phyloP scores from a whole-genome alignment of 257 asterid genomes.

The Solanum tarijense region DNA sequence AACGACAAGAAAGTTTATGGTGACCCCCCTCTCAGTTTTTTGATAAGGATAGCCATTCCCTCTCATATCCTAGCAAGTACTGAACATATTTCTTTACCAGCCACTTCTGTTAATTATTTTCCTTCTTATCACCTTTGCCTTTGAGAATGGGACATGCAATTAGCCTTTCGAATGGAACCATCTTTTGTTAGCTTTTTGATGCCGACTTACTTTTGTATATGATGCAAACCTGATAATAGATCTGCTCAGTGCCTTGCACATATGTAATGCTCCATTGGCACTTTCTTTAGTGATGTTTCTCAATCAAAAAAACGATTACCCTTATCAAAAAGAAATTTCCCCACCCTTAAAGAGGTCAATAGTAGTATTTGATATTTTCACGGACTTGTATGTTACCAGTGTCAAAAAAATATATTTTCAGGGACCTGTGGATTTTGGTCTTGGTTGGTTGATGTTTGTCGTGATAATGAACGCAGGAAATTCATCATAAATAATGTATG shows the following conservation, averaged over 20 bases:
- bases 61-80: neutral
- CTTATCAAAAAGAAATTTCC: neutral
- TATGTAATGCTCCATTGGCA: neutral
- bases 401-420: neutral
- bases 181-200: neutral
- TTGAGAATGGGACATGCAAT: neutral
- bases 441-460: neutral
- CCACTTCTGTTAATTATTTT: neutral
- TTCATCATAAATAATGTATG: neutral
- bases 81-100: neutral
- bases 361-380: neutral
- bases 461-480: neutral
- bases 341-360: neutral
- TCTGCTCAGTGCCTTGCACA: neutral
- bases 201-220: neutral
- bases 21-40: neutral
- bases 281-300: neutral
- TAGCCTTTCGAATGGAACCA: neutral
- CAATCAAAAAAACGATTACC: neutral
- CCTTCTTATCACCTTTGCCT: neutral
- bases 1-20: neutral
- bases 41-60: neutral
- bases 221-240: neutral
- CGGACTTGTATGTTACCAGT: neutral
- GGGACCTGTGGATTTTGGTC: neutral